phyloP scores from a whole-genome alignment of 768 basidiomycete species.

The Filobasidium floriforme region DNA sequence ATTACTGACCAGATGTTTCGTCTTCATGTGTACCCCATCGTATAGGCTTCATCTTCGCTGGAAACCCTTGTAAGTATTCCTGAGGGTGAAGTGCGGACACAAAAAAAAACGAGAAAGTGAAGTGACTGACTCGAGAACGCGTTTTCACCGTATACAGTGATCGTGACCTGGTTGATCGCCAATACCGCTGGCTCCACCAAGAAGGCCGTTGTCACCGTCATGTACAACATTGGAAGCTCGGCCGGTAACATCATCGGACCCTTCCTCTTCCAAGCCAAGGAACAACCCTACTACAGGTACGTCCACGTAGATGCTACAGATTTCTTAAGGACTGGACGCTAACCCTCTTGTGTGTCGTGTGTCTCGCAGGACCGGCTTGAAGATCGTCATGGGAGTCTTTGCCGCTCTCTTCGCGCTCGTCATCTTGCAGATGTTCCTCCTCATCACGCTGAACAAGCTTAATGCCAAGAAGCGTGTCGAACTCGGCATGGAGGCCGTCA shows the following conservation, averaged over 20 bases:
- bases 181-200: slow-evolving; percentile 40
- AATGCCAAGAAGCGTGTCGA: slow-evolving; percentile 37
- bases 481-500: slow-evolving; percentile 39
- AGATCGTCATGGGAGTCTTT: slow-evolving; percentile 35
- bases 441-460: slow-evolving; percentile 35
- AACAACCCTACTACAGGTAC: slow-evolving; percentile 32
- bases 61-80: slow-evolving; percentile 34
- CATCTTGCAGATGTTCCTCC: slow-evolving; percentile 26
- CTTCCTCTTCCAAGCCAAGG: slow-evolving; percentile 38
- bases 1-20: no score
- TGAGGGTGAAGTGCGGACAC: slow-evolving; percentile 27
- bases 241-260: slow-evolving; percentile 43
- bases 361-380: slow-evolving; percentile 21
- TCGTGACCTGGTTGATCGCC: slow-evolving; percentile 24
- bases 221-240: slow-evolving; percentile 39
- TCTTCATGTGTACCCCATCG: no score
- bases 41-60: slow-evolving; percentile 42
- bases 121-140: no score
- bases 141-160: slow-evolving; percentile 4
- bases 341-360: no score
- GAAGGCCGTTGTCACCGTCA: slow-evolving; percentile 47
- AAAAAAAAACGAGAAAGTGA: no score
- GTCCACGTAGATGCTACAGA: no score
- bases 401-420: slow-evolving; percentile 24
- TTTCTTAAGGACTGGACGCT: no score